Evolutionary conservation across 202 grass and related monocot genomes (phyloP).

Genomic region (Carex arenaria): DNA sequence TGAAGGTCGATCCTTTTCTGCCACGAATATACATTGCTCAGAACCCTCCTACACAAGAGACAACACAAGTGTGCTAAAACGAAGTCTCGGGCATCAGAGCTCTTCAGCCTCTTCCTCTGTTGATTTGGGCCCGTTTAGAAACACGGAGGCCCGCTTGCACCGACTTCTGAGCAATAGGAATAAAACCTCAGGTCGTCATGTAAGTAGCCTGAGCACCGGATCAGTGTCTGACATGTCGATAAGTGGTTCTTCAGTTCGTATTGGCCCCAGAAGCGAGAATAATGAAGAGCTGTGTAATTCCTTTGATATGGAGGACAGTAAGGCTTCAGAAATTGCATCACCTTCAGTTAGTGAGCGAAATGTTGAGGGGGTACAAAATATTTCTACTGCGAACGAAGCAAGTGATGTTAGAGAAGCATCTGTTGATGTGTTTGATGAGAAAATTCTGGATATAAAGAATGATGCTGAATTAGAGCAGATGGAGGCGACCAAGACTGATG

Average conservation of each 20-base stretch:
- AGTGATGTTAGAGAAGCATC: slow-evolving; percentile 23
- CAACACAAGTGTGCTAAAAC: slow-evolving; percentile 51
- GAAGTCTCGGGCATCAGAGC: slow-evolving; percentile 55
- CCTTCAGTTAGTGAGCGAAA: neutral
- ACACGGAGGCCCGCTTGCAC: slow-evolving; percentile 40
- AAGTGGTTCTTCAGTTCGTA: slow-evolving; percentile 50
- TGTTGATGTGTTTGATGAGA: slow-evolving; percentile 30
- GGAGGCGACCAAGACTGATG: slow-evolving; percentile 23
- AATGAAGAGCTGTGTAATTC: slow-evolving; percentile 32
- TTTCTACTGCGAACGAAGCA: neutral
- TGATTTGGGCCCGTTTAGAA: slow-evolving; percentile 72
- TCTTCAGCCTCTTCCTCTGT: slow-evolving; percentile 76
- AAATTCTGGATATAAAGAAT: slow-evolving; percentile 36
- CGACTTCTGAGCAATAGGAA: slow-evolving; percentile 45
- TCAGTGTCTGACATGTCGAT: slow-evolving; percentile 71
- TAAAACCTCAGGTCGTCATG: slow-evolving; percentile 44
- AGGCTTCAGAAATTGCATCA: slow-evolving; percentile 25
- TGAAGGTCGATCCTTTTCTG: slow-evolving; percentile 43
- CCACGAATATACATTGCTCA: slow-evolving; percentile 58
- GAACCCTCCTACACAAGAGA: slow-evolving; percentile 75
- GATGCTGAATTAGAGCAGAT: slow-evolving; percentile 30
- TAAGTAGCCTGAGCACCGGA: slow-evolving; percentile 51
- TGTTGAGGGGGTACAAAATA: neutral
- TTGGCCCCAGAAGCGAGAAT: slow-evolving; percentile 42
- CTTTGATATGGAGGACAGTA: slow-evolving; percentile 32